Evolutionary conservation across 192 early-diverging fungal species (phyloP), one percentile per base, ranked within the genome.

Genomic region (Entomortierella beljakovae): DNA sequence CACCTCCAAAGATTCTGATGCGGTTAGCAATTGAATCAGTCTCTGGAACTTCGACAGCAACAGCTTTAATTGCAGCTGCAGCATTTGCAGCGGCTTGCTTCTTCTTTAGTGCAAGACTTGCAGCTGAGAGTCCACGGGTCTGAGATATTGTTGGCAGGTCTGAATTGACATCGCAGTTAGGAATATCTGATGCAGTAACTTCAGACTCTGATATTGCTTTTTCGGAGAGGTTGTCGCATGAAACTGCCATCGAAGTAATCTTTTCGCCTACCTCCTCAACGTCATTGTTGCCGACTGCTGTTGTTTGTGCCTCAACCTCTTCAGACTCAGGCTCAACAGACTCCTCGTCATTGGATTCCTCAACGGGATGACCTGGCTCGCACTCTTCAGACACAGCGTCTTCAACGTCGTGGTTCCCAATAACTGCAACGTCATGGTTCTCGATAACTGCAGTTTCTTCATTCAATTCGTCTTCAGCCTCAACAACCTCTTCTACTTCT

Each of bases 1-100:
- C 72, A 20, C 75, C 75, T 9, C 75, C 75, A 68, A 79, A 79
- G 28, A 79, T 69, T 38, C 60, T 64, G 67, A 79, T 70, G 2
- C 67, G 66, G 56, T 49, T 55, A 16, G 67, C 48, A 33, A 79
- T 79, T 1, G 75, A 79, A 15, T 79, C 67, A 20, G 67, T 65
- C 51, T 66, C 64, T 3, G 75, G 75, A 20, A 65, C 37, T 50
- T 70, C 67, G 33, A 70, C 62, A n/a, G 66, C 56, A 29, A 65
- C 38, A 22, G 67, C 50, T 48, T 65, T 79, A 23, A 52, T 50
- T 1, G 75, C 50, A 7, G 61, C 61, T 0, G 67, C 56, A 1
- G 66, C 61, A 2, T 56, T 42, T 50, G 59, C 57, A 1, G 75
- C 68, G 2, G 66, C 75, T n/a, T 79, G 75, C 67, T 79, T 79